phyloP scores from a whole-genome alignment of 2,329 filamentous ascomycete species.

The Lasiodiplodia gonubiensis region DNA sequence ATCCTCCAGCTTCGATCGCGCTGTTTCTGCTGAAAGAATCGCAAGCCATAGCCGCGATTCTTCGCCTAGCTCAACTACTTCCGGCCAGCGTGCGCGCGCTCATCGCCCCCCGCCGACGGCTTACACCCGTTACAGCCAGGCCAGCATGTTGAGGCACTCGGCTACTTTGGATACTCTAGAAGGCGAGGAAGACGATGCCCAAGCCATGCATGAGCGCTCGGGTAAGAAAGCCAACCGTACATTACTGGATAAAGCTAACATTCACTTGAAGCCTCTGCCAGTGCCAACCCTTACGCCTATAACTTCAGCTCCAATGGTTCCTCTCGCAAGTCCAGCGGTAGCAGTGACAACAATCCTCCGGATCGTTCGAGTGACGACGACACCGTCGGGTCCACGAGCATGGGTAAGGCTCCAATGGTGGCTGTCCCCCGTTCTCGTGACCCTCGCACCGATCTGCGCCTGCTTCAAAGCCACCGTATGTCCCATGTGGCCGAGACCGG shows the following conservation, averaged over 20 bases:
- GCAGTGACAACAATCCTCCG: slow-evolving; percentile 21
- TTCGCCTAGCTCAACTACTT: slow-evolving; percentile 28
- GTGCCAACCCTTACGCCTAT: slow-evolving; percentile 2
- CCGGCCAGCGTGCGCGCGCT: slow-evolving; percentile 30
- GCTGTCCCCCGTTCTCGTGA: slow-evolving; percentile 35
- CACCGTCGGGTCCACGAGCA: not conserved
- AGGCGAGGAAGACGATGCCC: slow-evolving; percentile 28
- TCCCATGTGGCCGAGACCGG: slow-evolving; percentile 59
- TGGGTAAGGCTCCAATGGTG: slow-evolving; percentile 28
- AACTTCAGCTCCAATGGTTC: slow-evolving; percentile 9
- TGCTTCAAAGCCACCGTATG: slow-evolving; percentile 54
- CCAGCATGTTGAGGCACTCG: slow-evolving; percentile 42
- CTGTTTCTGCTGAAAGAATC: slow-evolving; percentile 45
- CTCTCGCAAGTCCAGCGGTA: slow-evolving; percentile 25
- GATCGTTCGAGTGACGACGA: slow-evolving; percentile 15
- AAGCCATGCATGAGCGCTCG: slow-evolving; percentile 3
- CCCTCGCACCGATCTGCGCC: slow-evolving; percentile 29
- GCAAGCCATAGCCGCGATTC: slow-evolving; percentile 38
- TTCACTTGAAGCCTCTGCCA: not conserved
- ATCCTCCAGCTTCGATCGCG: slow-evolving; percentile 46
- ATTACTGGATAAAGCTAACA: not conserved
- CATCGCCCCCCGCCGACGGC: slow-evolving; percentile 43
- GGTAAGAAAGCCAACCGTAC: not conserved
- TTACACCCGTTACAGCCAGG: slow-evolving; percentile 46
- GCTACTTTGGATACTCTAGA: slow-evolving; percentile 43